Conservation (phyloP, 352 stramenopile species). For the Thalassiosira hispida region DNA sequence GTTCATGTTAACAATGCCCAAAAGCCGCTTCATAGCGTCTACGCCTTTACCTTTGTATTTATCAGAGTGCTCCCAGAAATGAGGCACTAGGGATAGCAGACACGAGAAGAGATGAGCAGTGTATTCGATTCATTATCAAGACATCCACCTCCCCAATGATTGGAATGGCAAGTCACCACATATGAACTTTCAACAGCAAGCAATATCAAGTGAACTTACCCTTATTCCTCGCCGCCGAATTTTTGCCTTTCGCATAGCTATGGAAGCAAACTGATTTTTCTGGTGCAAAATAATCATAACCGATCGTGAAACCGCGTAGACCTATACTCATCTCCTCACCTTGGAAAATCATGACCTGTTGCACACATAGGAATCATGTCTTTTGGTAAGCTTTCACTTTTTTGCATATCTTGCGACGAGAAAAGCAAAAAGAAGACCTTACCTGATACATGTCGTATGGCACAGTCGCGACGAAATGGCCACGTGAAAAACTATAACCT, state of each 20-base stretch:
- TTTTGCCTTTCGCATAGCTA: constrained; percentile 63
- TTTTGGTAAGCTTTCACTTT: not conserved
- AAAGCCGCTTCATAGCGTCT: constrained; percentile 54
- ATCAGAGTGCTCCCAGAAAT: constrained; percentile 53
- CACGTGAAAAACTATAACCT: constrained; percentile 70
- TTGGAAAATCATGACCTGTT: constrained; percentile 77
- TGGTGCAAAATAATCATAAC: constrained; percentile 78
- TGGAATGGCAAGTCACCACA: no score
- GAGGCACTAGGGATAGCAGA: no score
- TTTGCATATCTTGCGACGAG: not conserved
- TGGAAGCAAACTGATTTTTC: constrained; percentile 72
- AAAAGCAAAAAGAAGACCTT: constrained; percentile 18
- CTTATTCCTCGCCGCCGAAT: constrained; percentile 40
- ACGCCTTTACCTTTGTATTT: constrained; percentile 42
- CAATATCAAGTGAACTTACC: no score
- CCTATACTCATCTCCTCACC: constrained; percentile 71
- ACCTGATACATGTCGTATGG: constrained; percentile 77
- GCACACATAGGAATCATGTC: not conserved
- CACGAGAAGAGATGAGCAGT: no score
- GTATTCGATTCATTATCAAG: no score
- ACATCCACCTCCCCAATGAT: no score
- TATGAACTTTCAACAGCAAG: no score
- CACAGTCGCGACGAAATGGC: constrained; percentile 70
- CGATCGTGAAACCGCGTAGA: constrained; percentile 70
- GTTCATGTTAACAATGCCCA: constrained; percentile 64